These are phyloP conservation scores for Geotrichum candidum DNA, from an alignment of 1,139 yeast genomes.

Conservation along the genomic window DNA sequence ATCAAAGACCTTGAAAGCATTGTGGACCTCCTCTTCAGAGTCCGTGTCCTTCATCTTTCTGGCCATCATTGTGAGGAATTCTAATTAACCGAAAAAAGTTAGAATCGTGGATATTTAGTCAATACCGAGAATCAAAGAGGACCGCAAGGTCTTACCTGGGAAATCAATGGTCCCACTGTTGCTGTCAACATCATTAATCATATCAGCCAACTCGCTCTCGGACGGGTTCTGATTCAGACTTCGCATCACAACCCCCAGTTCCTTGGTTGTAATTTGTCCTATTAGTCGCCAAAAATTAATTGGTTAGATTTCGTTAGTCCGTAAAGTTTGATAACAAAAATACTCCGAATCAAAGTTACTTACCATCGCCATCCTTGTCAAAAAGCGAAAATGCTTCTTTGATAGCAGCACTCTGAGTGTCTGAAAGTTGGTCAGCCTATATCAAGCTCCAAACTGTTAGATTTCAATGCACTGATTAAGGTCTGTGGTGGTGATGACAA, in stretches of 20 bases:
- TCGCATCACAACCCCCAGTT: conserved; percentile 96
- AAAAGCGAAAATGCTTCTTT: conserved; percentile 95
- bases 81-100: conserved; percentile 21
- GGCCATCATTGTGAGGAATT: conserved; percentile 75
- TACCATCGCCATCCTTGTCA: conserved; percentile 91
- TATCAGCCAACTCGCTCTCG: conserved; percentile 89
- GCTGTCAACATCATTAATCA: conserved; percentile 92
- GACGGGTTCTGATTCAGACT: conserved; percentile 97
- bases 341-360: not conserved
- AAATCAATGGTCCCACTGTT: conserved; percentile 10
- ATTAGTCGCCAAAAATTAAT: not conserved
- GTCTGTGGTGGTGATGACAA: too few relatives aligned
- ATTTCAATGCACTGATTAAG: not conserved
- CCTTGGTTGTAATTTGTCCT: conserved; percentile 76
- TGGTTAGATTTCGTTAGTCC: not conserved
- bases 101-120: too few relatives aligned
- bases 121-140: too few relatives aligned
- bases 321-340: too few relatives aligned
- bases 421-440: conserved; percentile 79
- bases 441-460: not conserved
- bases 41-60: conserved; percentile 95
- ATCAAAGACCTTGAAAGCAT: conserved; percentile 85
- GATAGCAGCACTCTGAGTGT: conserved; percentile 92
- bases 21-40: conserved; percentile 81
- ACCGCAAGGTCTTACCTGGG: conserved; percentile 26